Evolutionary conservation across 176 grass and related monocot species (phyloP), one percentile per base, ranked within the genome.

Genomic region (Lolium rigidum): DNA sequence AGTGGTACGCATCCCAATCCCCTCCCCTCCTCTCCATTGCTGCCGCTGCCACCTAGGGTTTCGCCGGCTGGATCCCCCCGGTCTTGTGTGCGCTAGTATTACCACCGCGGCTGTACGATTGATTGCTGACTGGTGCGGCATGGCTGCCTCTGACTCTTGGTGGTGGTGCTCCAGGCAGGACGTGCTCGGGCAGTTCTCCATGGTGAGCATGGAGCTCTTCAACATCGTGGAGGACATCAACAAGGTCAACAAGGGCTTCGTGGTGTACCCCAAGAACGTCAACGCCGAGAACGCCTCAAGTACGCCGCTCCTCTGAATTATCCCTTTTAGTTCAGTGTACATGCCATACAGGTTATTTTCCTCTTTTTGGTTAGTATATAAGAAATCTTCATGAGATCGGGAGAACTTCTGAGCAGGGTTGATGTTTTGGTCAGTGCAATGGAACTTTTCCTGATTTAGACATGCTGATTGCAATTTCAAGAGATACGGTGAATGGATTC

Each of bases 181-280:
- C 57, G 92, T 94, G 80, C 90, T 98, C 17, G 97, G 96, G 7
- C 94, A 98, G 70, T 98, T 94, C 59, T 98, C 94, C 16, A 98
- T 98, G 97, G 94, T 95, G 35, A 95, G 88, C 82, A 92, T 98
- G 97, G 94, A 98, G 79, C 93, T 98, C 73, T 95, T 94, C 84
- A 95, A 92, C 66, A 98, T 98, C n/a, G 90, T 98, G 56, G 96
- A 98, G 85, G 96, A 98, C 75, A 95, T 98, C 75, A 94, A 98
- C 87, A 98, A 98, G 82, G 96, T 98, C 7, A 95, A 92, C 57
- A 98, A 98, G 88, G 86, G 92, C 26, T 98, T 98, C 76, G 90
- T 94, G 1, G 92, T 98, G 43, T 88, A 94, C 72, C 96, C 96
- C 37, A 48, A 88, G 80, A 98, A 98, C 69, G 93, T 98, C 52